phyloP scores from a whole-genome alignment of 257 asterid genomes.

The Rauvolfia tetraphylla region DNA sequence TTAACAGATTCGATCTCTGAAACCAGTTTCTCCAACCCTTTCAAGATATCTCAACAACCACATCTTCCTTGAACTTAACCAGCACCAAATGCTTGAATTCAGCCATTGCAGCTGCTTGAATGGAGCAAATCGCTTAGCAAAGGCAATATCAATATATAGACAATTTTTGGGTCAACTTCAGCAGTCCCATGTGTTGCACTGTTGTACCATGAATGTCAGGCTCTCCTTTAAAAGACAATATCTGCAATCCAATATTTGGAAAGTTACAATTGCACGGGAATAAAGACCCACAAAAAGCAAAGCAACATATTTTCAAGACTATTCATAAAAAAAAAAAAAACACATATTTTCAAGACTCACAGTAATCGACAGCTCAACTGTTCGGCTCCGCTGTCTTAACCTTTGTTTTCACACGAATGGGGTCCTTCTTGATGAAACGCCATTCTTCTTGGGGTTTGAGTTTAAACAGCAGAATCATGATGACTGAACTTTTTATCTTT shows the following conservation, averaged over 20 bases:
- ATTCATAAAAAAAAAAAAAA: conserved; percentile 2
- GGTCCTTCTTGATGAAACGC: conserved; percentile 6
- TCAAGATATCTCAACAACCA: conserved; percentile 57
- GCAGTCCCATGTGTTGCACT: conserved; percentile 29
- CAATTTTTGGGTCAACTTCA: conserved; percentile 29
- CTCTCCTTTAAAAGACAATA: conserved; percentile 51
- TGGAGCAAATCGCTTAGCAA: conserved; percentile 22
- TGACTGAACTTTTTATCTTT: conserved; percentile 7
- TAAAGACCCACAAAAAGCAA: conserved; percentile 32
- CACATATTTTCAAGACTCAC: too few species aligned
- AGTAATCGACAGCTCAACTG: neutral
- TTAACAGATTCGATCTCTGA: conserved; percentile 66
- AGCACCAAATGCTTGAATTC: conserved; percentile 87
- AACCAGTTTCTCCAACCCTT: conserved; percentile 75
- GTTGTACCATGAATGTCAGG: conserved; percentile 45
- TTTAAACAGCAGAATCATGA: neutral
- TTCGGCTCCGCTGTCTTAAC: conserved; percentile 3
- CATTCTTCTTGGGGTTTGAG: neutral
- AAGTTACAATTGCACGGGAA: conserved; percentile 36
- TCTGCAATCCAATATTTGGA: conserved; percentile 37
- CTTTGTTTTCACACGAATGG: conserved; percentile 10
- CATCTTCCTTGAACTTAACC: conserved; percentile 79
- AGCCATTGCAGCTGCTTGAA: conserved; percentile 33
- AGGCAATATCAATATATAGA: conserved; percentile 31
- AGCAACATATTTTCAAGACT: conserved; percentile 8